A percentile compares a stretch with the other conserved stretches of the same genome.
Conservation (phyloP, 345 rosid species). For the Aegle marmelos region DNA sequence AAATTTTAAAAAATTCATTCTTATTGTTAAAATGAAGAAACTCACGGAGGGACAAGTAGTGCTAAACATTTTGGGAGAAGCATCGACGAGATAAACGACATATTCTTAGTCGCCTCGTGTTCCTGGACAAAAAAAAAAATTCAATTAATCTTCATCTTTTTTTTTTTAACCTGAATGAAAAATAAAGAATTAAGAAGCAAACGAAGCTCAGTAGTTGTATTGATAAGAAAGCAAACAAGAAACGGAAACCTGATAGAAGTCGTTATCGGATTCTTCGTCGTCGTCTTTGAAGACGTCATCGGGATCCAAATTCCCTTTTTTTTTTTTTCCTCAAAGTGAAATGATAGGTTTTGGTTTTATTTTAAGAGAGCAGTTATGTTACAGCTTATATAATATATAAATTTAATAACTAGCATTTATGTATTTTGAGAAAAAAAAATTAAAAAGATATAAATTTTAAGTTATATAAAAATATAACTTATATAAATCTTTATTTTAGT, state of each 20-base stretch:
- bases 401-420: too few species aligned
- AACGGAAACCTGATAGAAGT: conserved; percentile 48
- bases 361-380: too few species aligned
- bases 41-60: conserved; percentile 54
- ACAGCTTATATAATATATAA: too few species aligned
- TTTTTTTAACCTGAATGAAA: not conserved
- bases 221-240: not conserved
- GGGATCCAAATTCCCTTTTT: conserved; percentile 72
- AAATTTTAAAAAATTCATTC: not conserved
- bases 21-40: not conserved
- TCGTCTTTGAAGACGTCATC: conserved; percentile 91
- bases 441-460: too few species aligned
- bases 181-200: not conserved
- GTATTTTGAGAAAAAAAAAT: too few species aligned
- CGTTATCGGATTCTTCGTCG: conserved; percentile 65
- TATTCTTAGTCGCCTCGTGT: conserved; percentile 62
- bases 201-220: not conserved
- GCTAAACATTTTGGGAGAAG: conserved; percentile 84
- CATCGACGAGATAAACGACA: conserved; percentile 73
- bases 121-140: conserved; percentile 36
- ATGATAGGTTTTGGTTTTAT: not conserved
- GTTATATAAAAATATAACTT: too few species aligned
- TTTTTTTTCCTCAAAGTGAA: not conserved
- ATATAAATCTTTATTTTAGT: too few species aligned
- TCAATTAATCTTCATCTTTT: not conserved